Base-by-base conservation (phyloP, 768 basidiomycete genomes). In the Collybiopsis luxurians region DNA sequence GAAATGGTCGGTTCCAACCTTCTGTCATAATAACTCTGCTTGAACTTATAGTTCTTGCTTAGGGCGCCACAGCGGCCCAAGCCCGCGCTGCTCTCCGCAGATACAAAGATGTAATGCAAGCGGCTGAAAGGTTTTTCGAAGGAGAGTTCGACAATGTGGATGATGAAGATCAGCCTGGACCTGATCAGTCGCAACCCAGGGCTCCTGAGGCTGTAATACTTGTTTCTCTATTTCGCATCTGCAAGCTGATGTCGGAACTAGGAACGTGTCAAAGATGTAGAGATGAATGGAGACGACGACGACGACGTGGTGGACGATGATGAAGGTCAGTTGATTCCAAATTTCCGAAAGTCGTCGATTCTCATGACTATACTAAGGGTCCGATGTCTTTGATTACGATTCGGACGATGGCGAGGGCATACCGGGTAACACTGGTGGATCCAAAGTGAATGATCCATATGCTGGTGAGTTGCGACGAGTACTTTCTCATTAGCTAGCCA, bases 21-120 rank as follows among this genome's bases (percentile, higher is more conserved):
- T 38, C 62, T 17, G 27, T 23, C 53, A 15, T 45, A 21, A 47
- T 36, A 28, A 56, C 13, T 52, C 27, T 23, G 53, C 24, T 27
- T 53, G 51, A 61, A 57, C 58, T 59, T 55, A 6, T 34, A 34
- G 13, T 26, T 51, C 26, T 34, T 31, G 40, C 55, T 38, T 57
- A 95, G 95, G 95, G 95, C 62, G 92, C 92, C 28, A 90, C 89
- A 0, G 68, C 73, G 11, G 82, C 85, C 12, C 90, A 95, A 73
- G 95, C 95, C 39, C 83, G 82, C 63, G 90, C 89, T 28, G 95
- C 95, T 17, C 72, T 97, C 66, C 81, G 78, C 60, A 84, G 86
- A 64, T 82, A 89, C 67, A 90, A 85, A 60, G 94, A 98, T 78
- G 92, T 95, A 34, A 92, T 92, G 90, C 80, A 90, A 66, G 95